A percentile compares a stretch with the other conserved stretches of the same genome.
phyloP scores from a whole-genome alignment of 2,329 filamentous ascomycete species.

The Fusarium ramigenum region DNA sequence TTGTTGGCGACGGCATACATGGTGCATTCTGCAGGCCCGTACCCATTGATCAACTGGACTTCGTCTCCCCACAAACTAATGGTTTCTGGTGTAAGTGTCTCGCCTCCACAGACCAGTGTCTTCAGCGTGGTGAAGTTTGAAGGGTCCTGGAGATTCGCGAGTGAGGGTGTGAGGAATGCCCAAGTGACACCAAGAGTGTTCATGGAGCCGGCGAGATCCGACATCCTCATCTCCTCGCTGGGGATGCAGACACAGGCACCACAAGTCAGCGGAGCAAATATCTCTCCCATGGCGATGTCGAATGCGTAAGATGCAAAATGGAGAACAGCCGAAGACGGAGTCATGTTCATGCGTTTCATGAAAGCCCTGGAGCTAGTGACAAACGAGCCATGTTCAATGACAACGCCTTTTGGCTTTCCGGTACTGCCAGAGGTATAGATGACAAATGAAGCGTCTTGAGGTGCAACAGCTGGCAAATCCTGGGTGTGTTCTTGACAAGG shows the following conservation, averaged over 20 bases:
- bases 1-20: conserved; percentile 1
- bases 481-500: neutral
- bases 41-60: conserved; percentile 35
- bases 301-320: conserved; percentile 42
- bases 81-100: conserved; percentile 25
- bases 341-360: conserved; percentile 17
- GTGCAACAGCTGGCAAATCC: neutral
- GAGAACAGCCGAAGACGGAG: conserved; percentile 9
- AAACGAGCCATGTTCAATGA: conserved; percentile 34
- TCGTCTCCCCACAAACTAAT: conserved; percentile 27
- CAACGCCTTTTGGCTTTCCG: conserved; percentile 37
- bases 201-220: conserved; percentile 24
- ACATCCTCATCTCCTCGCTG: conserved; percentile 34
- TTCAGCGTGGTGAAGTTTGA: conserved; percentile 17
- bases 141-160: conserved; percentile 37
- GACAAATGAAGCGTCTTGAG: conserved; percentile 13
- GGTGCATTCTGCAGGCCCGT: conserved; percentile 36
- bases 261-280: neutral
- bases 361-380: conserved; percentile 11
- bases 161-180: conserved; percentile 39
- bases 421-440: conserved; percentile 42
- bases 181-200: conserved; percentile 26
- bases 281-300: conserved; percentile 38
- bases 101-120: conserved; percentile 35
- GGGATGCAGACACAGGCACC: conserved; percentile 41